Conservation (phyloP, 192 early-diverging fungal genomes). For the Oehlia diaphana region DNA sequence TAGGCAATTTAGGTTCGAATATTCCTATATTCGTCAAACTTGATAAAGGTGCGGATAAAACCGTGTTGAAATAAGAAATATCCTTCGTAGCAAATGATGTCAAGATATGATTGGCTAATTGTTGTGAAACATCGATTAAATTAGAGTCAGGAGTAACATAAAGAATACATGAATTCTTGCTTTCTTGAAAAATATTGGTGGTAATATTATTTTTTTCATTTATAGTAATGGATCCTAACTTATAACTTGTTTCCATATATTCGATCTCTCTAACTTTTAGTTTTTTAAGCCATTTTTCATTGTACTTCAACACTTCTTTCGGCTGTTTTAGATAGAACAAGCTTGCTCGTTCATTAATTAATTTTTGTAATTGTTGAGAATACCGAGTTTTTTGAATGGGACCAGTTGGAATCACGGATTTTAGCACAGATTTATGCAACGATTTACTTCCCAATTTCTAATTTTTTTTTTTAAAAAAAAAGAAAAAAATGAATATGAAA, state of each 20-base stretch:
- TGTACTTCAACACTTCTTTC: constrained; percentile 48
- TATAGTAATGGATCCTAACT: constrained; percentile 37
- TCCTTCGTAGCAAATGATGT: not conserved
- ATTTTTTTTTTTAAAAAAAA: not conserved
- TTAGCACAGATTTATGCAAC: constrained; percentile 63
- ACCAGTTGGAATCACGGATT: constrained; percentile 52
- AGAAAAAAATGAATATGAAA: not conserved
- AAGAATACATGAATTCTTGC: not conserved
- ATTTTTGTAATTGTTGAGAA: constrained; percentile 54
- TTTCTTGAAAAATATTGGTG: not conserved
- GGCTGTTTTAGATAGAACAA: constrained; percentile 67
- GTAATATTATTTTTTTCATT: constrained; percentile 18
- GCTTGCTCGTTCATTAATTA: constrained; percentile 76
- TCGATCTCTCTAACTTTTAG: constrained; percentile 68
- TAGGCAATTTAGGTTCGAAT: not conserved
- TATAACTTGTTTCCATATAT: constrained; percentile 62
- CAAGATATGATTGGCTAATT: not conserved
- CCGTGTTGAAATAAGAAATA: not conserved
- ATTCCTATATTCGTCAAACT: not conserved
- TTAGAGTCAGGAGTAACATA: not conserved
- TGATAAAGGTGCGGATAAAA: not conserved
- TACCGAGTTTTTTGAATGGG: constrained; percentile 42
- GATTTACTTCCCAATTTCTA: constrained; percentile 60
- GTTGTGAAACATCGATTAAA: not conserved
- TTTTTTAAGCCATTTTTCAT: constrained; percentile 57